Percentiles rank a stretch among this genome's conserved stretches.
phyloP scores from a whole-genome alignment of 306 rosid genomes.

The Cicer judaicum region DNA sequence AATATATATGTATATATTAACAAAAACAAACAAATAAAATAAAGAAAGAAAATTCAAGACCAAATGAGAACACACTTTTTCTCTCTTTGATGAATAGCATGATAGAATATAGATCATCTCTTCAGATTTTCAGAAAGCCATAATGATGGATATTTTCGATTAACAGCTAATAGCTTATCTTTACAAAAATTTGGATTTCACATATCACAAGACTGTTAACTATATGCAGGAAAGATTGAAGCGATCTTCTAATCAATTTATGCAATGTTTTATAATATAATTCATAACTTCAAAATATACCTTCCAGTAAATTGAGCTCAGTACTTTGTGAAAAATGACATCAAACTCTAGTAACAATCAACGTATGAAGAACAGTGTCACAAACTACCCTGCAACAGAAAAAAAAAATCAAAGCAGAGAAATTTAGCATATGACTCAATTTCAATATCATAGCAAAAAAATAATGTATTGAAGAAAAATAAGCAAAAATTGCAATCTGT shows the following conservation, averaged over 20 bases:
- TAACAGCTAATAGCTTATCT: slow-evolving; percentile 16
- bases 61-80: slow-evolving; percentile 27
- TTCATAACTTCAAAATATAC: slow-evolving; percentile 11
- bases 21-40: not conserved
- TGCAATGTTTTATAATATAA: not conserved
- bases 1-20: slow-evolving; percentile 17
- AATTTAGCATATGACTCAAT: slow-evolving; percentile 41
- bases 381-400: slow-evolving; percentile 56
- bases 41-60: slow-evolving; percentile 11
- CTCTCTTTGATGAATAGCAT: slow-evolving; percentile 19
- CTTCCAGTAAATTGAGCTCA: slow-evolving; percentile 41
- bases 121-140: slow-evolving; percentile 30
- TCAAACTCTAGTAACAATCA: slow-evolving; percentile 33
- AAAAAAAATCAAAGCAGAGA: slow-evolving; percentile 11
- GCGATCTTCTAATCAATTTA: slow-evolving; percentile 28
- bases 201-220: slow-evolving; percentile 28
- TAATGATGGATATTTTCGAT: slow-evolving; percentile 2
- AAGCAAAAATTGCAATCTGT: slow-evolving; percentile 27
- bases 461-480: slow-evolving; percentile 3
- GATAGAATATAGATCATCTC: slow-evolving; percentile 4
- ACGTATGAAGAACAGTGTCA: slow-evolving; percentile 30
- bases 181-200: slow-evolving; percentile 13
- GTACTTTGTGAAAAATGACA: slow-evolving; percentile 28
- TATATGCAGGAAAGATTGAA: not conserved
- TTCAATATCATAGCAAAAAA: slow-evolving; percentile 34